Base-by-base conservation (phyloP, 345 rosid species). In the Theobroma cacao region DNA sequence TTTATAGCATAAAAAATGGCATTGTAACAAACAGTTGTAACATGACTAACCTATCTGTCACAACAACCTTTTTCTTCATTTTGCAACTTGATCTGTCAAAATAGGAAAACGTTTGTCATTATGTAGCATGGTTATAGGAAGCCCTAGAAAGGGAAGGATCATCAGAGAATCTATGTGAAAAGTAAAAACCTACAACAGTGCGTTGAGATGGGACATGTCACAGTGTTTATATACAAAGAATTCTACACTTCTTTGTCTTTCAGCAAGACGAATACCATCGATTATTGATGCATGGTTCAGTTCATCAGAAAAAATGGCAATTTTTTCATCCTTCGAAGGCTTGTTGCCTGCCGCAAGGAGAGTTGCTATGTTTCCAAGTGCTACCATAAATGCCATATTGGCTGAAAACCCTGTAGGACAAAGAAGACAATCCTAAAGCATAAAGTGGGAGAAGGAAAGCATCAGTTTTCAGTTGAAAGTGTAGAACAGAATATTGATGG, bases 391-490 rank as follows among this genome's bases (percentile, higher is more conserved):
- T 66, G 99, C 97, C 99, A 91, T 92, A 82, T 95, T 95, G 52
- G 99, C 98, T 75, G 99, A 83, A 89, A 92, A 95, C 26, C 99
- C 99, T 80, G 96, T 88, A 72, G 99, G 98, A 88, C 99, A 95
- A 75, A 93, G 97, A 88, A 95, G 97, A 88, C 97, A 93, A 70
- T 95, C 99, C 99, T 93, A 81, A 65, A 72, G 53, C 72, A 81
- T 79, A 82, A 79, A 86, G 79, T 65, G 63, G 75, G 75, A 75
- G 78, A 77, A 80, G 47, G 70, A 74, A 50, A 28, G 53, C 14
- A 86, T 82, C 76, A 84, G 81, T 78, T 82, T 79, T 61, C 60
- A 59, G 63, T 58, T 24, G 34, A 72, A 48, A 71, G 28, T 47
- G 18, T 30, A 31, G 26, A 71, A 18, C 31, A 71, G 26, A 71